These are phyloP conservation scores for Senna siamea DNA, from an alignment of 306 rosid species.

Conservation along the genomic window DNA sequence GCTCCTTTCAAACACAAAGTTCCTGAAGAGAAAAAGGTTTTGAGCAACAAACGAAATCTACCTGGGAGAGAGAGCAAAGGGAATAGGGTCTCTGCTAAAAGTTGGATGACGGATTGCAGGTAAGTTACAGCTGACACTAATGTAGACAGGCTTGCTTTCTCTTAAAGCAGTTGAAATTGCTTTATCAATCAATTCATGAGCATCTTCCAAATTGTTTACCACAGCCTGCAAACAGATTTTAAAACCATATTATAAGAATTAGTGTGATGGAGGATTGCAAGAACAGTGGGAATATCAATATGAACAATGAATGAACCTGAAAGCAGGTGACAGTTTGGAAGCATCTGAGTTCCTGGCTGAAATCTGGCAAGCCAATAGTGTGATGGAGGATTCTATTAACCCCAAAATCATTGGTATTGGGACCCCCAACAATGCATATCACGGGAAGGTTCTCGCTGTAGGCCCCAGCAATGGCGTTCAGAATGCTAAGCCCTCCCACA, in stretches of 20 bases:
- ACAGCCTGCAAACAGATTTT: slow-evolving; percentile 45
- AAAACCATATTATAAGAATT: neutral
- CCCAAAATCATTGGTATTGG: slow-evolving; percentile 55
- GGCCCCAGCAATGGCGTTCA: slow-evolving; percentile 63
- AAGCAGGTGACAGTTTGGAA: slow-evolving; percentile 57
- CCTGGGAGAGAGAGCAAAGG: slow-evolving; percentile 52
- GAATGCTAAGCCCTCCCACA: slow-evolving; percentile 57
- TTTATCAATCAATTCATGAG: slow-evolving; percentile 48
- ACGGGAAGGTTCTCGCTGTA: slow-evolving; percentile 60
- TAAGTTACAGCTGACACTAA: slow-evolving; percentile 55
- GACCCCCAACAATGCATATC: slow-evolving; percentile 58
- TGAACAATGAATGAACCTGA: slow-evolving; percentile 36
- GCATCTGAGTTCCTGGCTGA: slow-evolving; percentile 54
- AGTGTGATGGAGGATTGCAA: neutral
- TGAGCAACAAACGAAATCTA: slow-evolving; percentile 2
- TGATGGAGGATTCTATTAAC: slow-evolving; percentile 57
- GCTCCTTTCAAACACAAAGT: neutral
- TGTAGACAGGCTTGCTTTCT: slow-evolving; percentile 57
- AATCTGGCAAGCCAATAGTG: slow-evolving; percentile 57
- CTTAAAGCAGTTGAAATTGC: slow-evolving; percentile 52
- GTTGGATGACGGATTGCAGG: slow-evolving; percentile 50
- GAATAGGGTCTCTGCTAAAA: slow-evolving; percentile 52
- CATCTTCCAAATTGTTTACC: slow-evolving; percentile 54
- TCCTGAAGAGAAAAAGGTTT: neutral
- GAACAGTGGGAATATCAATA: neutral